Base-by-base conservation (phyloP, 352 stramenopile species). In the Phytopythium ostracodes region DNA sequence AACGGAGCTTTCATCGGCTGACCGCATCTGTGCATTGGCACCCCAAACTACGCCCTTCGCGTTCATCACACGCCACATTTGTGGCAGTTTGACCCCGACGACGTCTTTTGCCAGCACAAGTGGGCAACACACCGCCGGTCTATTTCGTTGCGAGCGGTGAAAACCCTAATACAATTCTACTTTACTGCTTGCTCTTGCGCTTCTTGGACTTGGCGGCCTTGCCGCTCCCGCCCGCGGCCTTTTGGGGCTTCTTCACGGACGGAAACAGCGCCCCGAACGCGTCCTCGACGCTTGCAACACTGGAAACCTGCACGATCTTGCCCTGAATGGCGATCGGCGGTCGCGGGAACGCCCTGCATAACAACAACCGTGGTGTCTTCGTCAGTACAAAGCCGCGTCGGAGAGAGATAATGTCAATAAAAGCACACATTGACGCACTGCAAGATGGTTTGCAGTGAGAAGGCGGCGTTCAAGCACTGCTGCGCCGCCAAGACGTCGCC, bases 381-480 rank as follows among this genome's bases (percentile, higher is more conserved):
- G 14, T 36, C 47, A 14, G 47, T 24, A 10, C 7, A 38, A 38
- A 2, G 33, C 6, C 10, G n/a, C n/a, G n/a, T n/a, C n/a, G n/a
- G n/a, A n/a, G n/a, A n/a, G n/a, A n/a, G n/a, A n/a, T n/a, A n/a
- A n/a, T n/a, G n/a, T n/a, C n/a, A n/a, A n/a, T n/a, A n/a, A n/a
- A n/a, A n/a, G n/a, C n/a, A n/a, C n/a, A n/a, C n/a, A n/a, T n/a
- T n/a, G n/a, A n/a, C 68, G 52, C 56, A 85, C 73, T 77, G 71
- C 22, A 94, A 56, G n/a, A 92, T 52, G 20, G 83, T 90, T 60
- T 94, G 84, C 24, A 94, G 66, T 0, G 84, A 79, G 56, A 94
- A 94, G 20, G 82, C 84, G 49, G 81, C 77, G 64, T 84, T 90
- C 55, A 91, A 88, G 60, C 80, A 89, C 72, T 92, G 80, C 67